Evolutionary conservation across 495 filamentous ascomycete species (phyloP).

Genomic region (Penicillium odoratum): DNA sequence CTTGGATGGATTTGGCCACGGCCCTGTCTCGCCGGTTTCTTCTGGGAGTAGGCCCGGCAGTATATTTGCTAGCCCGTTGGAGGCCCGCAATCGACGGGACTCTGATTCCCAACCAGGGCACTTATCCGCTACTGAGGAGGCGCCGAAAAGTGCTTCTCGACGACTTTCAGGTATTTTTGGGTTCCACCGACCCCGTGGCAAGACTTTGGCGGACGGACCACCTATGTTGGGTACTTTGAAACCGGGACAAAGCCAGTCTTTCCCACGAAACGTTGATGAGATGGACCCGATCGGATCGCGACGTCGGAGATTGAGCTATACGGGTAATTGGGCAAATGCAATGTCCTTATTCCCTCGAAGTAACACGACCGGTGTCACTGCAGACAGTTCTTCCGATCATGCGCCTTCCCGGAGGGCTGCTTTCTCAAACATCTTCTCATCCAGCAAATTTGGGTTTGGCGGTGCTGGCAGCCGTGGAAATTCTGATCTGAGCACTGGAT

Average conservation of each 20-base stretch:
- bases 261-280: slow-evolving; percentile 67
- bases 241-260: slow-evolving; percentile 77
- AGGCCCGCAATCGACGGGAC: slow-evolving; percentile 57
- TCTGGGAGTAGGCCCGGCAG: slow-evolving; percentile 61
- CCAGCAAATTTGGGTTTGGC: slow-evolving; percentile 43
- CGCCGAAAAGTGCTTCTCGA: slow-evolving; percentile 51
- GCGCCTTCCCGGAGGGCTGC: slow-evolving; percentile 44
- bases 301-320: slow-evolving; percentile 62
- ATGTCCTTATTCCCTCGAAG: slow-evolving; percentile 55
- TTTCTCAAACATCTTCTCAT: slow-evolving; percentile 48
- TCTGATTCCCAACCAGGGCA: slow-evolving; percentile 31
- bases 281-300: slow-evolving; percentile 69
- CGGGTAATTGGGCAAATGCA: slow-evolving; percentile 60
- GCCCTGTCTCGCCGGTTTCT: slow-evolving; percentile 71
- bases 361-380: slow-evolving; percentile 40
- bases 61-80: slow-evolving; percentile 66
- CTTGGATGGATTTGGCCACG: slow-evolving; percentile 43
- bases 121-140: slow-evolving; percentile 43
- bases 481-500: slow-evolving; percentile 46
- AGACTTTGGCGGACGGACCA: slow-evolving; percentile 66
- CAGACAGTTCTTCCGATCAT: slow-evolving; percentile 48
- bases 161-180: slow-evolving; percentile 61
- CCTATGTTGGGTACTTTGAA: slow-evolving; percentile 73
- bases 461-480: slow-evolving; percentile 43
- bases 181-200: slow-evolving; percentile 71